Percentiles rank a stretch among this genome's conserved stretches.
These are phyloP conservation scores for Sphaerobolus stellatus DNA, from an alignment of 1,284 basidiomycete genomes.

Conservation along the genomic window DNA sequence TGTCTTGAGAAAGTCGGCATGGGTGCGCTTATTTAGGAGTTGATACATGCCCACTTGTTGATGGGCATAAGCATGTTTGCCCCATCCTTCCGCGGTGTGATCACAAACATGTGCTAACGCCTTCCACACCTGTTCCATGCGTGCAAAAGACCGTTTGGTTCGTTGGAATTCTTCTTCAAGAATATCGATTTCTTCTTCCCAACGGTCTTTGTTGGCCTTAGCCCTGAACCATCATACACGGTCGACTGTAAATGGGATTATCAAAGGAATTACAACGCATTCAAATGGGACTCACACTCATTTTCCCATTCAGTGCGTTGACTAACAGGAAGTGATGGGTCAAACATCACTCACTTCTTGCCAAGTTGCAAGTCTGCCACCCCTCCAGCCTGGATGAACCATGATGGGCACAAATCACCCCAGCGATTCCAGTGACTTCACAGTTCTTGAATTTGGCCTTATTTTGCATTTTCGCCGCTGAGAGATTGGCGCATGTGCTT, in stretches of 20 bases:
- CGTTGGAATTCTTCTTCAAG: conserved; percentile 8
- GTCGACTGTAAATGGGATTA: conserved; percentile 7
- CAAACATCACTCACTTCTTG: conserved; percentile 13
- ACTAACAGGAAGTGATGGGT: neutral
- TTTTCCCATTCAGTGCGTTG: conserved; percentile 10
- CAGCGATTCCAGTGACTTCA: conserved; percentile 14
- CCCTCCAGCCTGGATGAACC: neutral
- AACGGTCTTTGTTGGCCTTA: conserved; percentile 3
- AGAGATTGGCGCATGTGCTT: conserved; percentile 9
- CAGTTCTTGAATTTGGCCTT: conserved; percentile 13
- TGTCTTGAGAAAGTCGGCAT: no score
- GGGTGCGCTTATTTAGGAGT: no score
- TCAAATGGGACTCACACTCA: neutral
- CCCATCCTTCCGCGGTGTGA: neutral
- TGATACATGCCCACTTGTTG: neutral
- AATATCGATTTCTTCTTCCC: conserved; percentile 10
- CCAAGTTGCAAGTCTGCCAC: conserved; percentile 15
- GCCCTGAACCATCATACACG: conserved; percentile 9
- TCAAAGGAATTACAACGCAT: neutral
- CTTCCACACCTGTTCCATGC: conserved; percentile 1
- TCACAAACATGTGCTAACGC: neutral
- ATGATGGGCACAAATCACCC: conserved; percentile 12
- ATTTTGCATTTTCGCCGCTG: conserved; percentile 13
- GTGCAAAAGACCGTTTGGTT: neutral
- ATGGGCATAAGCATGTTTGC: neutral